Conservation (phyloP, 208 protist genomes). For the Herpetomonas tarakana region DNA sequence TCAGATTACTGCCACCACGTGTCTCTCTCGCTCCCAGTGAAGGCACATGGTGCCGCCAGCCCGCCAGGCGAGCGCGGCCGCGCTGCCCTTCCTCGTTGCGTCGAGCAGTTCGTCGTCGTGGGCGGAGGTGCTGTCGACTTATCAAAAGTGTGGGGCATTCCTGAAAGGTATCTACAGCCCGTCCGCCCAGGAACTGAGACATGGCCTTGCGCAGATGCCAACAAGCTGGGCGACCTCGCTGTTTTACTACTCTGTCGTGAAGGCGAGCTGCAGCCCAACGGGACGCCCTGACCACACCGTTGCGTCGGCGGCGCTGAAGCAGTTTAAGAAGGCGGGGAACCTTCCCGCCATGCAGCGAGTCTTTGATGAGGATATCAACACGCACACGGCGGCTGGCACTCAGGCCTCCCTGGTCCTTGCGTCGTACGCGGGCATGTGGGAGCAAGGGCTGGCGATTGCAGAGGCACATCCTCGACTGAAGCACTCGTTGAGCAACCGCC, state of each 20-base stretch:
- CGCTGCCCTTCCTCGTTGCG: constrained; percentile 69
- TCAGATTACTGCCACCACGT: too few species aligned
- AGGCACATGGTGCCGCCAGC: too few species aligned
- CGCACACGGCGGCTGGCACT: constrained; percentile 37
- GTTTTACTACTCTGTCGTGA: constrained; percentile 82
- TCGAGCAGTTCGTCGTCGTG: constrained; percentile 50
- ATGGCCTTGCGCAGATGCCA: constrained; percentile 67
- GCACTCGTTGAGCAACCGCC: constrained; percentile 22
- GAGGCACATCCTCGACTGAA: constrained; percentile 30
- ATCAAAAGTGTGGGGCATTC: constrained; percentile 31
- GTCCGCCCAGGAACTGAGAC: constrained; percentile 46
- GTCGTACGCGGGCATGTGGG: constrained; percentile 74
- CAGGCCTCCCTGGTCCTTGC: constrained; percentile 54
- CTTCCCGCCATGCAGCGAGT: constrained; percentile 45
- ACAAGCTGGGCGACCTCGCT: constrained; percentile 51
- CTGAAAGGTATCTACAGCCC: constrained; percentile 61
- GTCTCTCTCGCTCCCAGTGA: too few species aligned
- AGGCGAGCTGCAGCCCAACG: constrained; percentile 25
- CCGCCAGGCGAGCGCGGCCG: too few species aligned
- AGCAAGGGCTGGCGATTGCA: constrained; percentile 45
- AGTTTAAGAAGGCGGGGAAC: constrained; percentile 47
- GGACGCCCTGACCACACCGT: constrained; percentile 29
- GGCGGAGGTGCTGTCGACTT: constrained; percentile 60
- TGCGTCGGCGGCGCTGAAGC: constrained; percentile 39
- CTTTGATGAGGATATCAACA: constrained; percentile 79